These are phyloP conservation scores for Anthracocystis panici-leucophaei DNA, from an alignment of 1,284 basidiomycete genomes.

Conservation along the genomic window DNA sequence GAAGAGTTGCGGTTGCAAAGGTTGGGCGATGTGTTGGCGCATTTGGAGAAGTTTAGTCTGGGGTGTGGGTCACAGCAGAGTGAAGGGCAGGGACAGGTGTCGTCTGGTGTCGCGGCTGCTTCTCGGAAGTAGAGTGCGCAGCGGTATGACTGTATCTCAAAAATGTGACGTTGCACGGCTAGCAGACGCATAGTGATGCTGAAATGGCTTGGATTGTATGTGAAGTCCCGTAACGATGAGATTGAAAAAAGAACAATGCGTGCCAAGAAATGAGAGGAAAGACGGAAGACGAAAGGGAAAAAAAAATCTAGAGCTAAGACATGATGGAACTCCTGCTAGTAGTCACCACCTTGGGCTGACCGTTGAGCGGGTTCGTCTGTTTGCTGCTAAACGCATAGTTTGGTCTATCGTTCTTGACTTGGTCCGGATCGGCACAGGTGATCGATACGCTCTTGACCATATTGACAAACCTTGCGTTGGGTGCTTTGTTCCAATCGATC, in stretches of 20 bases:
- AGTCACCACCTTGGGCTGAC: constrained; percentile 33
- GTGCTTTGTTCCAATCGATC: constrained; percentile 51
- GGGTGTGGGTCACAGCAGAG: neutral
- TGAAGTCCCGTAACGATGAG: neutral
- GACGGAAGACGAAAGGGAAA: constrained; percentile 17
- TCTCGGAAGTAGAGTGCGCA: constrained; percentile 5
- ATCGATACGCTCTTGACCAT: constrained; percentile 41
- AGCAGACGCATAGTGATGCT: neutral
- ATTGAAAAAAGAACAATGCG: neutral
- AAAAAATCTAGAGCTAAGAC: neutral
- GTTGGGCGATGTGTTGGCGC: constrained; percentile 35
- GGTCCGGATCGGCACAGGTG: constrained; percentile 39
- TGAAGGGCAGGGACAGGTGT: neutral
- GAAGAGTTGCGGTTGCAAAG: constrained; percentile 34
- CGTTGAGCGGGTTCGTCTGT: constrained; percentile 26
- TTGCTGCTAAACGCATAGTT: constrained; percentile 40
- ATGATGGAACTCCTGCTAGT: constrained; percentile 27
- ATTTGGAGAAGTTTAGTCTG: constrained; percentile 37
- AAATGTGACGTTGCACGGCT: neutral
- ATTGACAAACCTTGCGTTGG: constrained; percentile 38
- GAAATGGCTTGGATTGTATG: neutral
- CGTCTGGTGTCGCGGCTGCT: neutral
- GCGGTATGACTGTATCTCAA: neutral
- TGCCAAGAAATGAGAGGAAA: neutral
- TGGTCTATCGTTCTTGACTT: constrained; percentile 25